Conservation (phyloP, 768 basidiomycete species). For the Epithele typhae region DNA sequence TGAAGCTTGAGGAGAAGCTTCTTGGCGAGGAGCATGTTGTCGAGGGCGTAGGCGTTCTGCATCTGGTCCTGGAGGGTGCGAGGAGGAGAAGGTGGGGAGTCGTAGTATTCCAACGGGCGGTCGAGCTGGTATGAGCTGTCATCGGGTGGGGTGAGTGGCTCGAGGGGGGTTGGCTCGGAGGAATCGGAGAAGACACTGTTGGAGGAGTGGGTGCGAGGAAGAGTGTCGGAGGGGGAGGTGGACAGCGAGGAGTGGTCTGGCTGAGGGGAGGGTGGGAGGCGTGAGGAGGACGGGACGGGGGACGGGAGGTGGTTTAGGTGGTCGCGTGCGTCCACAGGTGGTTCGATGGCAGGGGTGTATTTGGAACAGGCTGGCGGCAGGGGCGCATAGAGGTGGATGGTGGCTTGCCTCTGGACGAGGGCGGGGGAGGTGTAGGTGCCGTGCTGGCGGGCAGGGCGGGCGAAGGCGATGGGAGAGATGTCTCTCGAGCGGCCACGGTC, state of each 20-base stretch:
- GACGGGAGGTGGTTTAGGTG: background rate
- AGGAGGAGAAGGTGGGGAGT: constrained; percentile 38
- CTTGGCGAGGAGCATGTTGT: constrained; percentile 65
- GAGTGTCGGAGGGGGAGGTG: constrained; percentile 13
- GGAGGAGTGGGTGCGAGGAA: constrained; percentile 19
- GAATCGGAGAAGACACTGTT: constrained; percentile 19
- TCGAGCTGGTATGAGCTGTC: constrained; percentile 29
- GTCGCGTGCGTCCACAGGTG: constrained; percentile 11
- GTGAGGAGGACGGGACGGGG: constrained; percentile 20
- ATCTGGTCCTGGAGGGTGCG: constrained; percentile 57
- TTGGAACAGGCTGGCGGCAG: background rate
- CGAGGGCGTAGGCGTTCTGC: constrained; percentile 61
- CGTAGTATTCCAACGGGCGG: constrained; percentile 36
- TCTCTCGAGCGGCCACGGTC: constrained; percentile 24
- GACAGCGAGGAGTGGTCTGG: constrained; percentile 5
- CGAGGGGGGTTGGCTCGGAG: constrained; percentile 21
- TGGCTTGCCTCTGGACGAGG: background rate
- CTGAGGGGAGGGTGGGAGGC: constrained; percentile 10
- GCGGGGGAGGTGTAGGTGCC: constrained; percentile 14
- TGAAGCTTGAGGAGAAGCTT: constrained; percentile 55
- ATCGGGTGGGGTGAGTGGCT: constrained; percentile 23
- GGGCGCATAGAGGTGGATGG: background rate
- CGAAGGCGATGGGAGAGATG: constrained; percentile 22
- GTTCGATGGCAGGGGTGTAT: background rate
- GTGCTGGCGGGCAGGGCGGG: constrained; percentile 7